phyloP scores from a whole-genome alignment of 805 yeast genomes.

The Debaryomyces tyrocola region DNA sequence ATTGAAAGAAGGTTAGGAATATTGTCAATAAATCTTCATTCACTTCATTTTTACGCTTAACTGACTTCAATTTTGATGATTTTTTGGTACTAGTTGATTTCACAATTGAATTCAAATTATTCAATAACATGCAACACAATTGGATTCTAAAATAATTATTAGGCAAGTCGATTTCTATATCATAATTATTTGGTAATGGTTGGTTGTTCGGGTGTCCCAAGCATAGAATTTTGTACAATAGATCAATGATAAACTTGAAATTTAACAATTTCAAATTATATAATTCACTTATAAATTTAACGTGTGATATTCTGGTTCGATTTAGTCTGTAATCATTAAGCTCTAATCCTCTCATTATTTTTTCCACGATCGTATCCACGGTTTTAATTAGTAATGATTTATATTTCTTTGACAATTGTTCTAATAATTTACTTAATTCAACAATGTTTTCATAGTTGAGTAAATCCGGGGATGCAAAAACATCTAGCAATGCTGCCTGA shows the following conservation, averaged over 20 bases:
- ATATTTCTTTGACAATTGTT: slow-evolving; percentile 24
- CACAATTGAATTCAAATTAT: slow-evolving; percentile 12
- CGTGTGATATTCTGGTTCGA: slow-evolving; percentile 60
- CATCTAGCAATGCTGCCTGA: slow-evolving; percentile 26
- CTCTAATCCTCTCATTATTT: slow-evolving; percentile 66
- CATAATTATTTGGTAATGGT: slow-evolving; percentile 49
- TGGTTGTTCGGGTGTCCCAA: slow-evolving; percentile 64
- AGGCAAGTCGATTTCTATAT: slow-evolving; percentile 55
- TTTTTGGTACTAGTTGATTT: slow-evolving; percentile 1
- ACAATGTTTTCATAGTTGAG: slow-evolving; percentile 58
- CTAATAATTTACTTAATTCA: slow-evolving; percentile 48
- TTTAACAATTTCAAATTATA: slow-evolving; percentile 49
- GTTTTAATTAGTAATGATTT: slow-evolving; percentile 44
- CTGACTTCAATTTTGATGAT: slow-evolving; percentile 2
- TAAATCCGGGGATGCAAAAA: slow-evolving; percentile 61
- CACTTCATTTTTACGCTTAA: slow-evolving; percentile 7
- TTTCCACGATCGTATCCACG: slow-evolving; percentile 65
- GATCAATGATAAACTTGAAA: slow-evolving; percentile 46
- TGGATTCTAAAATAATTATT: slow-evolving; percentile 73
- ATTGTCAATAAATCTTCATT: slow-evolving; percentile 16
- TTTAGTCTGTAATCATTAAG: slow-evolving; percentile 56
- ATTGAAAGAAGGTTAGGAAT: slow-evolving; percentile 66
- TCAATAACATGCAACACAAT: slow-evolving; percentile 38
- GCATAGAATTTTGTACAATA: slow-evolving; percentile 57
- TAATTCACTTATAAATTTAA: slow-evolving; percentile 59